A percentile compares a stretch with the other conserved stretches of the same genome.
Conservation (phyloP, 768 basidiomycete species). For the Leccinum olivaceopallidum region DNA sequence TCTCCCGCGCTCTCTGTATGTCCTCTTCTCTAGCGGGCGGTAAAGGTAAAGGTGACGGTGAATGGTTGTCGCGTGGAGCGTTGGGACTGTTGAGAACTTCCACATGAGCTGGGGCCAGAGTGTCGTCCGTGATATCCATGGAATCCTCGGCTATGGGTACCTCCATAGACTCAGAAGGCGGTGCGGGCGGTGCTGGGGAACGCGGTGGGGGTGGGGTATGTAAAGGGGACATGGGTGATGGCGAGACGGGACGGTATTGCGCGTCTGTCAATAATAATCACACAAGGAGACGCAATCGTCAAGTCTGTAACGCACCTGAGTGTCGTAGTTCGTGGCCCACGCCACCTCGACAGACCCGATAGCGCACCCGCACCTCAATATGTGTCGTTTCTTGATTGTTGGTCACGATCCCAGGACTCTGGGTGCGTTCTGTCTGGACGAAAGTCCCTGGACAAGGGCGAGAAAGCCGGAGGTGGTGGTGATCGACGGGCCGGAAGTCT, state of each 20-base stretch:
- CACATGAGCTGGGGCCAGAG: conserved; percentile 38
- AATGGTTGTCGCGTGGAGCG: conserved; percentile 47
- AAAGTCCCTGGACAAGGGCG: conserved; percentile 39
- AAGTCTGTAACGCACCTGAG: conserved; percentile 10
- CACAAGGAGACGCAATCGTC: neutral
- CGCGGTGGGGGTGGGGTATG: conserved; percentile 21
- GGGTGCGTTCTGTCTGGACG: conserved; percentile 36
- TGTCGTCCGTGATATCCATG: conserved; percentile 26
- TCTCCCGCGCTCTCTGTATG: conserved; percentile 28
- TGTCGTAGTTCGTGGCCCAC: conserved; percentile 7
- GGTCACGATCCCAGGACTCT: conserved; percentile 37
- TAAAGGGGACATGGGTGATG: conserved; percentile 24
- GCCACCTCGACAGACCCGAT: conserved; percentile 12
- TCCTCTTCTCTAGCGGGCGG: conserved; percentile 33
- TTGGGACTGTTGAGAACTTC: conserved; percentile 46
- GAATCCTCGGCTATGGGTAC: conserved; percentile 18
- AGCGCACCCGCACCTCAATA: conserved; percentile 16
- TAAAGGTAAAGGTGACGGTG: conserved; percentile 41
- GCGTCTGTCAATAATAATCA: conserved; percentile 13
- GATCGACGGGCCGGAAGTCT: conserved; percentile 40
- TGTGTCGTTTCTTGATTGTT: conserved; percentile 33
- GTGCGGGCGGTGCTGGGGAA: conserved; percentile 29
- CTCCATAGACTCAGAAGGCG: conserved; percentile 41
- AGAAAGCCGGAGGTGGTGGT: conserved; percentile 37
- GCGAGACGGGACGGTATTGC: conserved; percentile 25